phyloP scores from a whole-genome alignment of 148 eudicot genomes.

The Pouteria glomerata region DNA sequence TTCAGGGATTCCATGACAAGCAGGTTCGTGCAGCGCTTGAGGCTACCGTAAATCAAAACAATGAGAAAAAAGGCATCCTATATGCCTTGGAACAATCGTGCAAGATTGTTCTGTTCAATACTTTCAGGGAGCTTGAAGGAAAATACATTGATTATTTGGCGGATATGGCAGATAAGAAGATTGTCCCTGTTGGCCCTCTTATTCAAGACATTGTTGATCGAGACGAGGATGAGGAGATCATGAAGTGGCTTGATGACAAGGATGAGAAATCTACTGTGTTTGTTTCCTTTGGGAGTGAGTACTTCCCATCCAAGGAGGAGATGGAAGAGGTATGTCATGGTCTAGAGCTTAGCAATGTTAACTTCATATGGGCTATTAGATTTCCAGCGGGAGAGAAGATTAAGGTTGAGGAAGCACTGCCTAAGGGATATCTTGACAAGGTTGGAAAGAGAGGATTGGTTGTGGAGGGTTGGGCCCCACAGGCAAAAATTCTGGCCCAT shows the following conservation, averaged over 20 bases:
- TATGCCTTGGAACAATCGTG: slow-evolving; percentile 1
- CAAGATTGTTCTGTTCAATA: slow-evolving; percentile 15
- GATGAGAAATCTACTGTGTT: slow-evolving; percentile 17
- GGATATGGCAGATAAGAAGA: background rate
- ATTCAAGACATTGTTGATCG: slow-evolving; percentile 4
- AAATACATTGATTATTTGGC: slow-evolving; percentile 16
- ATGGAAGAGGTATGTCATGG: slow-evolving; percentile 27
- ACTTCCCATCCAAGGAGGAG: slow-evolving; percentile 20
- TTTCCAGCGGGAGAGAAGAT: slow-evolving; percentile 16
- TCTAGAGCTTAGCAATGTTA: slow-evolving; percentile 23
- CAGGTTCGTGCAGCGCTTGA: background rate
- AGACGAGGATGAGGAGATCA: background rate
- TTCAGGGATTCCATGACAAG: background rate
- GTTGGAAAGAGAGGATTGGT: slow-evolving; percentile 21
- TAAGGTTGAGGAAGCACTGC: slow-evolving; percentile 9
- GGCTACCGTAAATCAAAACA: background rate
- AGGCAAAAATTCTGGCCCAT: slow-evolving; percentile 22
- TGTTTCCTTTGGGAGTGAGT: slow-evolving; percentile 31
- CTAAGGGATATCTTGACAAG: slow-evolving; percentile 16
- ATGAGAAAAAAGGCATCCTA: background rate
- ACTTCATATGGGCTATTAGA: slow-evolving; percentile 29
- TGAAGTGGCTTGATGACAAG: slow-evolving; percentile 23
- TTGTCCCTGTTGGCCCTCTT: slow-evolving; percentile 24
- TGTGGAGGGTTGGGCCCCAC: slow-evolving; percentile 33
- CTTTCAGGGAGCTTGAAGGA: slow-evolving; percentile 23